Percentiles rank a stretch among this genome's conserved stretches.
Conservation (phyloP, 306 rosid genomes). For the Hippophae rhamnoides region DNA sequence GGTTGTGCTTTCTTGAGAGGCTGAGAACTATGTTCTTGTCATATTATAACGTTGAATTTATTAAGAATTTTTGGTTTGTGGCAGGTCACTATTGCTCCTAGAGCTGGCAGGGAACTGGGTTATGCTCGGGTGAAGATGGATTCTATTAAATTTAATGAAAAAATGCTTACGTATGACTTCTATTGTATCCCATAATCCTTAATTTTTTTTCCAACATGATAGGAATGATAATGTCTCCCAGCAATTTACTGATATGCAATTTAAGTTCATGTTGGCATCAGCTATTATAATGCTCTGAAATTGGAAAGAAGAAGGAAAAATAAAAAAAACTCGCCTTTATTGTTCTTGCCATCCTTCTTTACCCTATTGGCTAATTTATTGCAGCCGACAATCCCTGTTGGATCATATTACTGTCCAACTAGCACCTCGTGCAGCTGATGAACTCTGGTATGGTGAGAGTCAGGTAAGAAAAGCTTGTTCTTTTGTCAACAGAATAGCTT, state of each 20-base stretch:
- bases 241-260: too few relatives aligned
- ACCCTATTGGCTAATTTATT: conserved; percentile 17
- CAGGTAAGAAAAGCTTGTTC: conserved; percentile 38
- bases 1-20: background rate
- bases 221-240: too few relatives aligned
- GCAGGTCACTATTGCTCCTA: conserved; percentile 96
- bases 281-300: too few relatives aligned
- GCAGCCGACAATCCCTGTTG: conserved; percentile 86
- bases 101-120: conserved; percentile 98
- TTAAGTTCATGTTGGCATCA: too few relatives aligned
- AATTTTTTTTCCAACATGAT: background rate
- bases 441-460: conserved; percentile 68
- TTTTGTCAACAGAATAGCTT: conserved; percentile 2
- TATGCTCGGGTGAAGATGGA: conserved; percentile 91
- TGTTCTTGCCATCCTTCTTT: conserved; percentile 10
- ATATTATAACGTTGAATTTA: background rate
- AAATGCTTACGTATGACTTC: conserved; percentile 78
- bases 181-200: conserved; percentile 4
- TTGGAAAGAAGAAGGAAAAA: too few relatives aligned
- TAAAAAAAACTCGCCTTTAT: conserved; percentile 2
- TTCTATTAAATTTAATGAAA: conserved; percentile 58
- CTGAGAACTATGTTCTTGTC: background rate
- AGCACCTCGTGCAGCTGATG: conserved; percentile 98
- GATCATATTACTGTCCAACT: conserved; percentile 94
- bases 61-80: conserved; percentile 21